phyloP scores from a whole-genome alignment of 2,329 filamentous ascomycete species.

The Fusarium globosum region DNA sequence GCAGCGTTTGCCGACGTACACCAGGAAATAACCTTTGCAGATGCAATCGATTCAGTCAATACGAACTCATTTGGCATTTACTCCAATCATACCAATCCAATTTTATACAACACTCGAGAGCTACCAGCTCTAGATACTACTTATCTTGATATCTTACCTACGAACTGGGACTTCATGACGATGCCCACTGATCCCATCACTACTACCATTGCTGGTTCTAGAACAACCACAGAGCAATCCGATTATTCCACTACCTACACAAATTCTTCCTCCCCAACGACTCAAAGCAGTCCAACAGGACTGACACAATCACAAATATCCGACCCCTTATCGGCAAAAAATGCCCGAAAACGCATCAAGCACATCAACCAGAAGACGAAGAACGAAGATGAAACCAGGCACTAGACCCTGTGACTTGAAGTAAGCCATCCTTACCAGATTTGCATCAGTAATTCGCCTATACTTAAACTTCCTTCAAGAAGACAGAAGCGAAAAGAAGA shows the following conservation, averaged over 20 bases:
- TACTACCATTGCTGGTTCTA: not conserved
- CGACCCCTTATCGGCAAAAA: not conserved
- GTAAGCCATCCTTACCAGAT: not conserved
- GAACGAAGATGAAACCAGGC: slow-evolving; percentile 1
- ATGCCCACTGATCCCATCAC: not conserved
- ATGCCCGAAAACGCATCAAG: not conserved
- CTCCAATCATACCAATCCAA: not conserved
- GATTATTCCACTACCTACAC: not conserved
- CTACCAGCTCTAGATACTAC: not conserved
- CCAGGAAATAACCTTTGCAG: not conserved
- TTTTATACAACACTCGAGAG: not conserved
- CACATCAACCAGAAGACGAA: not conserved
- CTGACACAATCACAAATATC: not conserved
- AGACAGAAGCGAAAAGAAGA: slow-evolving; percentile 8
- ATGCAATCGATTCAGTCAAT: not conserved
- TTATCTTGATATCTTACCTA: not conserved
- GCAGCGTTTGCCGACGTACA: slow-evolving; percentile 21
- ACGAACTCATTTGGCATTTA: not conserved
- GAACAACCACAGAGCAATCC: not conserved
- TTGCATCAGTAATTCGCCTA: accelerated
- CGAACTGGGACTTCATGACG: not conserved
- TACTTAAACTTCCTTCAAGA: not conserved
- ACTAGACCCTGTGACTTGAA: slow-evolving; percentile 21
- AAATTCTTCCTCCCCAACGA: not conserved
- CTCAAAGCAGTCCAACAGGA: not conserved